These are phyloP conservation scores for Tetracladium setigerum DNA, from an alignment of 495 filamentous ascomycete species.

Conservation along the genomic window DNA sequence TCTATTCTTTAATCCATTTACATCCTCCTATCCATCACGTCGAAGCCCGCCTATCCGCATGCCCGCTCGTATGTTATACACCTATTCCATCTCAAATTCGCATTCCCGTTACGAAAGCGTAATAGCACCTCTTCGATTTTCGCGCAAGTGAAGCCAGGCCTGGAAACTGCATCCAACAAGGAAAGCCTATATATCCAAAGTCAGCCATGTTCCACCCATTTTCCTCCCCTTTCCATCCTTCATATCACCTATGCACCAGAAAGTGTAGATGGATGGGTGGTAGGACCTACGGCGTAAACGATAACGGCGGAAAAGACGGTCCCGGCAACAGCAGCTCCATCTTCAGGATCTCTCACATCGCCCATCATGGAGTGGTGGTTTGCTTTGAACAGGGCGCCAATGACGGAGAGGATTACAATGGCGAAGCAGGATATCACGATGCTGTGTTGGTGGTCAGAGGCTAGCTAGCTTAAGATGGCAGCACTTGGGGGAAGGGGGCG, in stretches of 20 bases:
- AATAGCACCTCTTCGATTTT: slow-evolving; percentile 75
- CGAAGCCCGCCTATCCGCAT: too few species aligned
- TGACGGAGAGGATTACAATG: slow-evolving; percentile 77
- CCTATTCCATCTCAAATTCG: background rate
- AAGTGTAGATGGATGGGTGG: background rate
- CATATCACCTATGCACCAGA: background rate
- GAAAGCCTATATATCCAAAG: slow-evolving; percentile 53
- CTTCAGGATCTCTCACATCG: slow-evolving; percentile 59
- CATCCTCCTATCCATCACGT: too few species aligned
- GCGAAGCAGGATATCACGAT: slow-evolving; percentile 83
- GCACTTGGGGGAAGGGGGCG: slow-evolving; percentile 5
- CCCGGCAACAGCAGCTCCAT: slow-evolving; percentile 69
- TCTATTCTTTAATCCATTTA: too few species aligned
- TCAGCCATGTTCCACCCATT: too few species aligned
- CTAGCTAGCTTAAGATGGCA: background rate
- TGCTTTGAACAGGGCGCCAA: slow-evolving; percentile 69
- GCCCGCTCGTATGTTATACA: too few species aligned
- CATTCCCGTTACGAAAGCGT: slow-evolving; percentile 10
- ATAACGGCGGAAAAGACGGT: slow-evolving; percentile 79
- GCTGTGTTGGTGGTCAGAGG: slow-evolving; percentile 33
- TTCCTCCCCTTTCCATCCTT: too few species aligned
- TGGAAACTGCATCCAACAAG: slow-evolving; percentile 85
- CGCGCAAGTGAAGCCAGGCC: slow-evolving; percentile 69
- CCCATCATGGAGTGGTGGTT: slow-evolving; percentile 79
- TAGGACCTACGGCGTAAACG: slow-evolving; percentile 66